phyloP scores from a whole-genome alignment of 805 yeast genomes.

The Candida easanensis region DNA sequence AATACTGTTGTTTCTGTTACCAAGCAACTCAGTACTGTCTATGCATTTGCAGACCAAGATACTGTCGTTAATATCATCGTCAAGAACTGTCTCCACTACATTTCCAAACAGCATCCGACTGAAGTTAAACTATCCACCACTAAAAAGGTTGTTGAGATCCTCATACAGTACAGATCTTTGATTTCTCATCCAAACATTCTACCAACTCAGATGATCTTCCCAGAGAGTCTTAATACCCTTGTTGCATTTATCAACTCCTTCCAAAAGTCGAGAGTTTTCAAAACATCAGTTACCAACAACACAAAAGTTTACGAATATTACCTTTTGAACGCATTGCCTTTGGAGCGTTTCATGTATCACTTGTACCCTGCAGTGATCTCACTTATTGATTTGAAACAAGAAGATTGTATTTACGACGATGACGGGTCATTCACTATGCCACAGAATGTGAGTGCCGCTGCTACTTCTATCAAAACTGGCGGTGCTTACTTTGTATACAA shows the following conservation, averaged over 20 bases:
- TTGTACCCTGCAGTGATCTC: slow-evolving; percentile 81
- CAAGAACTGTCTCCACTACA: slow-evolving; percentile 42
- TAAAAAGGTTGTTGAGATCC: slow-evolving; percentile 50
- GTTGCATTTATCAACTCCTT: slow-evolving; percentile 67
- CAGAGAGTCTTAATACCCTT: slow-evolving; percentile 72
- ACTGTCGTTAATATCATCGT: slow-evolving; percentile 52
- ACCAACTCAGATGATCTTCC: slow-evolving; percentile 70
- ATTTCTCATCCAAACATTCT: slow-evolving; percentile 42
- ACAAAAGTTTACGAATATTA: slow-evolving; percentile 53
- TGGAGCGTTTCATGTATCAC: slow-evolving; percentile 55
- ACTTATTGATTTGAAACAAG: slow-evolving; percentile 59
- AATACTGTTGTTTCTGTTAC: slow-evolving; percentile 82
- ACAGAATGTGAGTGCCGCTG: slow-evolving; percentile 42
- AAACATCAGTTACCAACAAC: slow-evolving; percentile 50
- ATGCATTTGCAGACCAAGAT: slow-evolving; percentile 78
- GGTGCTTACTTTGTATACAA: slow-evolving; percentile 80
- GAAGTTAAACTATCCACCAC: slow-evolving; percentile 53
- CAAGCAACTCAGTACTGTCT: slow-evolving; percentile 67
- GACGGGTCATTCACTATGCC: slow-evolving; percentile 49
- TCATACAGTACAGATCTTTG: slow-evolving; percentile 53
- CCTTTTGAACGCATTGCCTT: slow-evolving; percentile 49
- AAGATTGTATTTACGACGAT: slow-evolving; percentile 50
- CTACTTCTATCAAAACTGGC: slow-evolving; percentile 47
- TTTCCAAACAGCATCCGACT: slow-evolving; percentile 41
- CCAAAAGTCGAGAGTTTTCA: slow-evolving; percentile 64